These are phyloP conservation scores for Tilletia setariae DNA, from an alignment of 1,284 basidiomycete species.

Conservation along the genomic window DNA sequence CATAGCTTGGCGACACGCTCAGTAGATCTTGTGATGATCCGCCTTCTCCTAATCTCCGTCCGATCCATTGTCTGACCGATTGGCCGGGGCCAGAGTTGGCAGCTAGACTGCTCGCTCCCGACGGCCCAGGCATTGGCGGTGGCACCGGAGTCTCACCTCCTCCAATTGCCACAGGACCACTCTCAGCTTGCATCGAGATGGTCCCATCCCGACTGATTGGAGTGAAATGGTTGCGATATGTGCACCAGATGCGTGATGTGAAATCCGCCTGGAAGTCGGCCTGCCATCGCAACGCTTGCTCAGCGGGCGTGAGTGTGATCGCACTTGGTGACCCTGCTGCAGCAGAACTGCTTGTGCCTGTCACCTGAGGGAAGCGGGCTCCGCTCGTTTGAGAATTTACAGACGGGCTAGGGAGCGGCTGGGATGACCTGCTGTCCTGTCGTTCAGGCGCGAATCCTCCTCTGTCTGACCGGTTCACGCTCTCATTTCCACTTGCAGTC, in stretches of 20 bases:
- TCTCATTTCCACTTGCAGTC: too few species aligned
- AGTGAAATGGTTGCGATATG: slow-evolving; percentile 48
- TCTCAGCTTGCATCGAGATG: slow-evolving; percentile 45
- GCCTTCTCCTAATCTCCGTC: slow-evolving; percentile 2
- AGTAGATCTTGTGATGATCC: slow-evolving; percentile 4
- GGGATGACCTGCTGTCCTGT: too few species aligned
- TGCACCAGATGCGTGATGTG: slow-evolving; percentile 49
- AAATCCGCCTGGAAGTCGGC: slow-evolving; percentile 31
- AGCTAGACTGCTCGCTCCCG: background rate
- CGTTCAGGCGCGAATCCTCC: too few species aligned
- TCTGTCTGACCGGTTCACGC: too few species aligned
- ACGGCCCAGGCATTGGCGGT: slow-evolving; percentile 12
- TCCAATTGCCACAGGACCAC: slow-evolving; percentile 21
- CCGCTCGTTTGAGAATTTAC: too few species aligned
- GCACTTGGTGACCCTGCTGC: background rate
- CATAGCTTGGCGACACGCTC: slow-evolving; percentile 4
- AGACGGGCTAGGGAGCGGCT: too few species aligned
- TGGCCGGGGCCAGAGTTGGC: slow-evolving; percentile 1
- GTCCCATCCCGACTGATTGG: slow-evolving; percentile 49
- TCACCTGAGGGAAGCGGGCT: too few species aligned
- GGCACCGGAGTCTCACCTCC: slow-evolving; percentile 1
- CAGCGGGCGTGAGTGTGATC: background rate
- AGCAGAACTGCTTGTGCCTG: too few species aligned
- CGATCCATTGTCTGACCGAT: slow-evolving; percentile 14
- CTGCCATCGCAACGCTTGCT: slow-evolving; percentile 3